These are phyloP conservation scores for Nevesoporus exiguus DNA, from an alignment of 768 basidiomycete species.

Conservation along the genomic window DNA sequence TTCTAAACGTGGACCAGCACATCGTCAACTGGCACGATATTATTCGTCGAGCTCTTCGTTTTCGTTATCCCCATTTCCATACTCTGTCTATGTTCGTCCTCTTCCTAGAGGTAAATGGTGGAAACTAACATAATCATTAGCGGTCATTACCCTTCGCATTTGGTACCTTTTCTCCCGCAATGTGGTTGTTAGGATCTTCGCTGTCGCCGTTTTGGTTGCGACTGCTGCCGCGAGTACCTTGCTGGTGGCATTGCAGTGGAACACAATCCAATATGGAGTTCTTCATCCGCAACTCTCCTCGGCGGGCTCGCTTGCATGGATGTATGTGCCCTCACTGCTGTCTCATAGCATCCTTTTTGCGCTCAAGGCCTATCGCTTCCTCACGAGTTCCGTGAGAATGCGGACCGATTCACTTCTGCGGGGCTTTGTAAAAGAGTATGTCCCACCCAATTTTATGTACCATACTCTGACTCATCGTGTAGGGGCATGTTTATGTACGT, in stretches of 20 bases:
- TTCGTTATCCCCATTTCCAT: constrained; percentile 3
- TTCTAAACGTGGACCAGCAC: not conserved
- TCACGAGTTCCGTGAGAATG: constrained; percentile 8
- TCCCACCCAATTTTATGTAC: not conserved
- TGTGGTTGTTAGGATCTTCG: not conserved
- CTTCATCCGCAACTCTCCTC: not conserved
- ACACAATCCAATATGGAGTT: not conserved
- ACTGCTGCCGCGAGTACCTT: not conserved
- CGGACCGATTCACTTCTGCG: constrained; percentile 8
- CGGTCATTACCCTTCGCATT: constrained; percentile 11
- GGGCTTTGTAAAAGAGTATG: constrained; percentile 20
- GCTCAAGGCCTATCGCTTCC: constrained; percentile 13
- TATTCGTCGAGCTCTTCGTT: not conserved
- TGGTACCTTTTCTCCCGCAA: constrained; percentile 15
- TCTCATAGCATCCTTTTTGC: constrained; percentile 14
- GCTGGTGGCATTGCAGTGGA: not conserved
- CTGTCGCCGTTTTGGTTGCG: not conserved
- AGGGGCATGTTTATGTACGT: constrained; percentile 16
- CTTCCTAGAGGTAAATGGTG: not conserved
- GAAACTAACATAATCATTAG: constrained; percentile 3
- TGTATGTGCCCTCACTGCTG: constrained; percentile 17
- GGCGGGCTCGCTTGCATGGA: not conserved
- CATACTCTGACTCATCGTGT: not conserved
- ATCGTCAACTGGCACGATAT: not conserved
- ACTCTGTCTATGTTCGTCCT: constrained; percentile 11